phyloP scores from a whole-genome alignment of 345 rosid genomes.

The Citrus mangshanensis region DNA sequence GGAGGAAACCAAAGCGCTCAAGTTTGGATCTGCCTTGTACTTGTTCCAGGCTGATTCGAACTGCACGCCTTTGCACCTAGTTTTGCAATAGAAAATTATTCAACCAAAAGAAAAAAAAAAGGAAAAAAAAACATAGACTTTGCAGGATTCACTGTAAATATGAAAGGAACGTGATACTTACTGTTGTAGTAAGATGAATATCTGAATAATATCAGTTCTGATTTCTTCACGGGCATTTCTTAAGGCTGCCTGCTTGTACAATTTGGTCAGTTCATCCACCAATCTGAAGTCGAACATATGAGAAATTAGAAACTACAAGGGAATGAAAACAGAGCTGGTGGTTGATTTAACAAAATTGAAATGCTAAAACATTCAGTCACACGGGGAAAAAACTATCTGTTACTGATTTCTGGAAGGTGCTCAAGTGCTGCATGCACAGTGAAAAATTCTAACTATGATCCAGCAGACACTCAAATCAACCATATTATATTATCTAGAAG shows the following conservation, averaged over 20 bases:
- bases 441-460: background rate
- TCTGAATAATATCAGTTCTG: constrained; percentile 44
- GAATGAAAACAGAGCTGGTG: background rate
- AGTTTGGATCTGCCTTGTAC: constrained; percentile 61
- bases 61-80: constrained; percentile 65
- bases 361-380: background rate
- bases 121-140: background rate
- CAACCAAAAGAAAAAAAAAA: too few relatives aligned
- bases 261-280: constrained; percentile 64
- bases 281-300: constrained; percentile 44
- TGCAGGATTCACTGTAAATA: background rate
- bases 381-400: background rate
- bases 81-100: too few relatives aligned
- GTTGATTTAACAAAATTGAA: background rate
- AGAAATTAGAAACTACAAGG: background rate
- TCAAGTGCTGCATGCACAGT: background rate
- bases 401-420: background rate
- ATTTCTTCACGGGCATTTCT: constrained; percentile 64
- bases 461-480: background rate
- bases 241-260: constrained; percentile 70
- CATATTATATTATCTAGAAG: background rate
- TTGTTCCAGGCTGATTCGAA: constrained; percentile 66
- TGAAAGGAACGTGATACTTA: constrained; percentile 27
- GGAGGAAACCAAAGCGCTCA: constrained; percentile 31
- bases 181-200: constrained; percentile 66